These are phyloP conservation scores for Tetrahymena elliotti DNA, from an alignment of 73 alveolate species.

Conservation along the genomic window DNA sequence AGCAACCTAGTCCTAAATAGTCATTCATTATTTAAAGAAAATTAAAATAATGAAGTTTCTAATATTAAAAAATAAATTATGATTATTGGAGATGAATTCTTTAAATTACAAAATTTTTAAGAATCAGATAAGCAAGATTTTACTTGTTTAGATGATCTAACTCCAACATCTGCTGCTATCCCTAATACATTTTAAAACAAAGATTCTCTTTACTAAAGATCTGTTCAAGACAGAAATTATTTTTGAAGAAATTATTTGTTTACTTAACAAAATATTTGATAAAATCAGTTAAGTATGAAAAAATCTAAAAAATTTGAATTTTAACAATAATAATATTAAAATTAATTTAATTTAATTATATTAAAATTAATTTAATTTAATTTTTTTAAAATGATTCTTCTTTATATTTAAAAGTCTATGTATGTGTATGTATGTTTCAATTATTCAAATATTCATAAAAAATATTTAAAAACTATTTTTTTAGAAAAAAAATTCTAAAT, in stretches of 20 bases:
- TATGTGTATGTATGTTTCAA: too few relatives aligned
- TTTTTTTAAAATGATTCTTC: too few relatives aligned
- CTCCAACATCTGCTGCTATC: not conserved
- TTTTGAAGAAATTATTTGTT: not conserved
- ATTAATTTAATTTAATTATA: too few relatives aligned
- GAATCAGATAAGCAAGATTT: not conserved
- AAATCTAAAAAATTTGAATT: too few relatives aligned
- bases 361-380: too few relatives aligned
- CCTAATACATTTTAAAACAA: not conserved
- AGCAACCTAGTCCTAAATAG: not conserved
- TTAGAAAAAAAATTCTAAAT: too few relatives aligned
- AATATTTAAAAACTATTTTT: too few relatives aligned
- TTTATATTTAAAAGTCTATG: too few relatives aligned
- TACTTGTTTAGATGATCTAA: not conserved
- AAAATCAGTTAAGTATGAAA: too few relatives aligned
- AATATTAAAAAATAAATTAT: not conserved
- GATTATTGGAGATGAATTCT: not conserved
- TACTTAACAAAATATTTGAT: too few relatives aligned
- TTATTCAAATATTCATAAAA: too few relatives aligned
- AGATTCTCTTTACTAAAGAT: not conserved
- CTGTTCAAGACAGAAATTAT: not conserved
- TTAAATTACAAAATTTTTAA: not conserved
- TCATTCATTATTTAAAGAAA: not conserved
- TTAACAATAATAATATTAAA: too few relatives aligned
- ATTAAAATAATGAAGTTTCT: not conserved